Conservation (phyloP, 768 basidiomycete genomes). For the Lactarius indigo region DNA sequence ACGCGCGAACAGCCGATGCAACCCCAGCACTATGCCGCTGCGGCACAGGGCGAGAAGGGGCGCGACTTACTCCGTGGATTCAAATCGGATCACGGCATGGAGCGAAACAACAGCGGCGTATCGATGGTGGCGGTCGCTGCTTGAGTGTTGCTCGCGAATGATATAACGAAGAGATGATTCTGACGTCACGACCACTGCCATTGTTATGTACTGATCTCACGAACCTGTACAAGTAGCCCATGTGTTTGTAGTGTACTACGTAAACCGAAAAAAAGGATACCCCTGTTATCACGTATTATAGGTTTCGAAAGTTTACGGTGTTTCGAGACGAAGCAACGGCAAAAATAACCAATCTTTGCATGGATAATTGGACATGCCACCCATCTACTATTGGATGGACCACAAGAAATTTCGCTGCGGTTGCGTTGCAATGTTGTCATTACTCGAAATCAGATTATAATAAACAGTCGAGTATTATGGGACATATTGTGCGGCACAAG, state of each 20-base stretch:
- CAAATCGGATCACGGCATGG: constrained; percentile 11
- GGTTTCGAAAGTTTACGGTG: too few species aligned
- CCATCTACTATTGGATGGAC: too few species aligned
- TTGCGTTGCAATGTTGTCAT: too few species aligned
- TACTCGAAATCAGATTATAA: too few species aligned
- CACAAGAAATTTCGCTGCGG: too few species aligned
- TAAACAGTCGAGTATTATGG: too few species aligned
- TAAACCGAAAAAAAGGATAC: neutral
- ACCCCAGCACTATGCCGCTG: constrained; percentile 4
- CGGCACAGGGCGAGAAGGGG: constrained; percentile 3
- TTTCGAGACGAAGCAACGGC: too few species aligned
- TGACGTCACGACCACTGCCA: neutral
- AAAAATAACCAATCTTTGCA: too few species aligned
- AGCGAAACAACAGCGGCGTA: neutral
- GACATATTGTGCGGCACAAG: too few species aligned
- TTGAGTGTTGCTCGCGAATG: neutral
- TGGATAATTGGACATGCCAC: too few species aligned
- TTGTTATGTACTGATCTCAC: neutral
- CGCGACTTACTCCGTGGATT: neutral
- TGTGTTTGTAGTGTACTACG: neutral
- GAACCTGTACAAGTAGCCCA: neutral
- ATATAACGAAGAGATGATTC: neutral
- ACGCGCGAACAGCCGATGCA: constrained; percentile 20
- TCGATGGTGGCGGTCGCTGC: constrained; percentile 16
- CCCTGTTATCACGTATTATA: neutral